Evolutionary conservation across 2,329 filamentous ascomycete genomes (phyloP).

Genomic region (Colletotrichum tanaceti): DNA sequence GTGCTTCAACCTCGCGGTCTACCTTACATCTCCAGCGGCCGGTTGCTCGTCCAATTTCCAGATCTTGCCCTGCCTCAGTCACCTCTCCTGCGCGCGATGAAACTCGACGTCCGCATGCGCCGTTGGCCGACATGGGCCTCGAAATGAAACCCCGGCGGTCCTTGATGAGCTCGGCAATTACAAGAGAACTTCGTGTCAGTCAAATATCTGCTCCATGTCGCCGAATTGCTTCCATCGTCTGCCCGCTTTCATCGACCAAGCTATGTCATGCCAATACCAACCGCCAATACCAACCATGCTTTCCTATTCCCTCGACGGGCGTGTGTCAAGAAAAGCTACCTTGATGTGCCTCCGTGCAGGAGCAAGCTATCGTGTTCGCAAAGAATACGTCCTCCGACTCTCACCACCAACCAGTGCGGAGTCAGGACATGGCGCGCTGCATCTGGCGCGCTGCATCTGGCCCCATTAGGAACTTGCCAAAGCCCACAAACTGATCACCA

Average conservation of each 20-base stretch:
- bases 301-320: slow-evolving; percentile 18
- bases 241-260: neutral
- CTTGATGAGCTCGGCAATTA: slow-evolving; percentile 14
- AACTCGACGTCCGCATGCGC: slow-evolving; percentile 31
- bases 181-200: slow-evolving; percentile 22
- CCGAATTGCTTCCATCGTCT: slow-evolving; percentile 4
- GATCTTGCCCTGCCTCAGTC: slow-evolving; percentile 30
- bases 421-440: slow-evolving; percentile 27
- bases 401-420: slow-evolving; percentile 31
- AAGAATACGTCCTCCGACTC: slow-evolving; percentile 20
- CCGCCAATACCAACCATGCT: too few species aligned
- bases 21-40: slow-evolving; percentile 1
- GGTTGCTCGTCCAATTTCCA: slow-evolving; percentile 17
- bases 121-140: slow-evolving; percentile 27
- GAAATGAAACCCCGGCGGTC: slow-evolving; percentile 15
- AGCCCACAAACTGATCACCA: slow-evolving; percentile 34
- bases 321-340: slow-evolving; percentile 29
- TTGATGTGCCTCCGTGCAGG: slow-evolving; percentile 24
- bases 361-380: slow-evolving; percentile 6
- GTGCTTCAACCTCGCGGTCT: slow-evolving; percentile 6
- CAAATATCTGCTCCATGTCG: slow-evolving; percentile 21
- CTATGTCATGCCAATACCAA: neutral
- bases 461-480: slow-evolving; percentile 37
- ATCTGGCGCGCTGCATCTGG: slow-evolving; percentile 37
- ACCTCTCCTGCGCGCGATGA: slow-evolving; percentile 27